Evolutionary conservation across 352 stramenopile genomes (phyloP).

Genomic region (Aphanomyces cochlioides): DNA sequence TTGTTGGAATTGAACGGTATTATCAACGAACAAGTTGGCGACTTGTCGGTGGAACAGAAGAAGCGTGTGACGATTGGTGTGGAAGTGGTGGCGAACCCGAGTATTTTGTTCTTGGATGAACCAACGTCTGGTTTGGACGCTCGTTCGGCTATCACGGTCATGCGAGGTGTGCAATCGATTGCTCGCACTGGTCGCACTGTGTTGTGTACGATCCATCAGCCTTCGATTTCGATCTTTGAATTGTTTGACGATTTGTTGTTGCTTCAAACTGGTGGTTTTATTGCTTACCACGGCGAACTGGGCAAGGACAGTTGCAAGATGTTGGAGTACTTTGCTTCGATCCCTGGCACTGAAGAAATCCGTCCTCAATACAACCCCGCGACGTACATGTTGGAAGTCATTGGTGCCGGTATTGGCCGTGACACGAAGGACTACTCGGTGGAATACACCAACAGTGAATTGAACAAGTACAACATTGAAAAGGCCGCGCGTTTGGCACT

Average conservation of each 20-base stretch:
- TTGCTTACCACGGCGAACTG: conserved; percentile 86
- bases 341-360: conserved; percentile 40
- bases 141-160: conserved; percentile 60
- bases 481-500: conserved; percentile 41
- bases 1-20: conserved; percentile 59
- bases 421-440: conserved; percentile 49
- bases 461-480: conserved; percentile 32
- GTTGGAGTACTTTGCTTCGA: conserved; percentile 58
- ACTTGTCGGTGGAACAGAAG: conserved; percentile 45
- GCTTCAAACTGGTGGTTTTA: conserved; percentile 57
- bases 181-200: conserved; percentile 68
- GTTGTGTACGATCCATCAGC: conserved; percentile 82
- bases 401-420: conserved; percentile 41
- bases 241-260: conserved; percentile 67
- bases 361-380: conserved; percentile 68
- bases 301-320: conserved; percentile 49
- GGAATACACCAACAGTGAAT: not conserved
- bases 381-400: conserved; percentile 83
- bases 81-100: conserved; percentile 47
- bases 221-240: conserved; percentile 63
- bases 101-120: conserved; percentile 56
- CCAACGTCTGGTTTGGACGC: conserved; percentile 68
- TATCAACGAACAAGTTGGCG: conserved; percentile 39
- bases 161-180: conserved; percentile 60
- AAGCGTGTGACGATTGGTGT: conserved; percentile 51